These are phyloP conservation scores for Pugionium cornutum DNA, from an alignment of 345 rosid species.

Conservation along the genomic window DNA sequence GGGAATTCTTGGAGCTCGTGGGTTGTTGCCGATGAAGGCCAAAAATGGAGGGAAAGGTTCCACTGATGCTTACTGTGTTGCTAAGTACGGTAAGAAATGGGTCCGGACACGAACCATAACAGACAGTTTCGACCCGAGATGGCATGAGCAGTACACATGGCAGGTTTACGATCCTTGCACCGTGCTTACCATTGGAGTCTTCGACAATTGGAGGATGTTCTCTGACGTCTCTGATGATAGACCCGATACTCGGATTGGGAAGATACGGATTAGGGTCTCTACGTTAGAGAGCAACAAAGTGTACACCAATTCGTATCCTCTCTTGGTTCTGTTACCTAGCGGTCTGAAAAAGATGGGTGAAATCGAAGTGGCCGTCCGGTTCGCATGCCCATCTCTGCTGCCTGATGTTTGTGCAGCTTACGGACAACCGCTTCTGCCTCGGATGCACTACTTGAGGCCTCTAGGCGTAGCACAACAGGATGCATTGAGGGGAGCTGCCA, in stretches of 20 bases:
- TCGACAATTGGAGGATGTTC: slow-evolving; percentile 94
- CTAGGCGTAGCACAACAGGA: slow-evolving; percentile 94
- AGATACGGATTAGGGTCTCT: slow-evolving; percentile 81
- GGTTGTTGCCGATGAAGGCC: slow-evolving; percentile 87
- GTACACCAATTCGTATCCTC: slow-evolving; percentile 80
- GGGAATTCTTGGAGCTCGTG: slow-evolving; percentile 91
- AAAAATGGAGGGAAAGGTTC: slow-evolving; percentile 73
- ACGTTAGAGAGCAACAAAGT: slow-evolving; percentile 90
- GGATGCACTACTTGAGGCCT: slow-evolving; percentile 93
- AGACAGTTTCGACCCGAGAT: slow-evolving; percentile 92
- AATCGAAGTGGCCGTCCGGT: slow-evolving; percentile 85
- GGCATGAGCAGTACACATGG: slow-evolving; percentile 99
- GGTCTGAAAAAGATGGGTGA: slow-evolving; percentile 99
- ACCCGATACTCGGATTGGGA: slow-evolving; percentile 74
- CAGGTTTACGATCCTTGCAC: slow-evolving; percentile 98
- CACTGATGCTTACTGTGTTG: slow-evolving; percentile 91
- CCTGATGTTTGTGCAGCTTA: slow-evolving; percentile 79
- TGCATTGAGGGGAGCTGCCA: slow-evolving; percentile 88
- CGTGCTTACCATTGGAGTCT: slow-evolving; percentile 76
- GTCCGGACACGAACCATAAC: slow-evolving; percentile 84
- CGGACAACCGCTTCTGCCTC: slow-evolving; percentile 83
- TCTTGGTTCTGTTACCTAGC: slow-evolving; percentile 54
- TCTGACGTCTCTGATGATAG: slow-evolving; percentile 52
- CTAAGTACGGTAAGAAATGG: slow-evolving; percentile 98
- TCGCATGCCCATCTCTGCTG: slow-evolving; percentile 73